Base-by-base conservation (phyloP, 345 rosid species). In the Noccaea caerulescens region DNA sequence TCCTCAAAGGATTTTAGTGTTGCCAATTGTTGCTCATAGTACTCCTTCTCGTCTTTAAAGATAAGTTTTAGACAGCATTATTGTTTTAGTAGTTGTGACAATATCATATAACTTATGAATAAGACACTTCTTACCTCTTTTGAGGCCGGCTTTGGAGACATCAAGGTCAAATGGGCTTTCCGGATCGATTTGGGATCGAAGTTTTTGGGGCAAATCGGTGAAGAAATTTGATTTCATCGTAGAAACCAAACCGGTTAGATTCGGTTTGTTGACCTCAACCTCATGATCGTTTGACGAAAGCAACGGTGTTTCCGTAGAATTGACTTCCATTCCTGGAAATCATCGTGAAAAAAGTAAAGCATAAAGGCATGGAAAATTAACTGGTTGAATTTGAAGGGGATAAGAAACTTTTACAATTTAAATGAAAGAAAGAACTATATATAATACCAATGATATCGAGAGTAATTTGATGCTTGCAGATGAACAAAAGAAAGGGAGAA, bases 1-100 rank as follows among this genome's bases (percentile, higher is more conserved):
- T 87, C 96, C 72, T 87, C 89, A 37, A 93, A 93, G 2, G 96
- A 86, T 78, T 86, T 84, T 62, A 93, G 45, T 3, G 97, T 93
- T 7, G 73, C 85, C 8, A 93, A 63, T 69, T 93, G 98, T 70
- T 60, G 78, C 59, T 90, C 83, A 33, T 93, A 90, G 80, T 93
- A 90, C 33, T 83, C 89, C 76, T 79, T 93, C 45, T 87, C 96
- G 14, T 83, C 93, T 92, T 62, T 23, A 52, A 33, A 79, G 0
- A 51, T 43, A 41, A 10, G 30, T 39, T 55, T 34, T 25, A 52
- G n/a, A 59, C 11, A 66, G 8, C 36, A 51, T 33, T 39, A 0
- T 72, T 56, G 16, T 53, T 64, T 18, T 42, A 32, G 39, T 63
- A 55, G 7, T 16, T 50, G 41, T 39, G 45, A 61, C 8, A 41